phyloP scores from a whole-genome alignment of 306 rosid species.

The Acmispon strigosus region DNA sequence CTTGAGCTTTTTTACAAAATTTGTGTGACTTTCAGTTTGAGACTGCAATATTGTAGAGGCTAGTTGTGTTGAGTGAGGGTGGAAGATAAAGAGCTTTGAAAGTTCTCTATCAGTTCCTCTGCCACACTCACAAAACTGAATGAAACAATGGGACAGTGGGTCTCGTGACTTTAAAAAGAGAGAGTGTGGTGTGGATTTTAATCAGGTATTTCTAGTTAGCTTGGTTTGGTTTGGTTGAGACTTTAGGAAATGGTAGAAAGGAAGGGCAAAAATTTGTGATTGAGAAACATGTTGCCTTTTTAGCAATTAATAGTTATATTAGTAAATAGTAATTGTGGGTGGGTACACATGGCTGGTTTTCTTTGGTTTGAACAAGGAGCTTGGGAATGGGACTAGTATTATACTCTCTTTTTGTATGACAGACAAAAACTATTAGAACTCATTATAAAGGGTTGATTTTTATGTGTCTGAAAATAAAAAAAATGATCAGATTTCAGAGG shows the following conservation, averaged over 20 bases:
- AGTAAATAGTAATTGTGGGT: background rate
- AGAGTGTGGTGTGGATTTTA: conserved; percentile 17
- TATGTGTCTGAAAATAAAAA: too few relatives aligned
- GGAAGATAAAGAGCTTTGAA: conserved; percentile 94
- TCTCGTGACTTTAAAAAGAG: conserved; percentile 83
- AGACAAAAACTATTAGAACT: too few relatives aligned
- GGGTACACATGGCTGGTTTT: background rate
- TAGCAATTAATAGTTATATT: background rate
- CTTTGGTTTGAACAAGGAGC: background rate
- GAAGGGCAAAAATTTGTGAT: background rate
- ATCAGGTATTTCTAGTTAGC: conserved; percentile 1
- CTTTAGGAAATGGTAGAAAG: conserved; percentile 27
- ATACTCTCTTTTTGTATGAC: too few relatives aligned
- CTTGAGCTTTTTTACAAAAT: conserved; percentile 28
- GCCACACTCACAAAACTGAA: conserved; percentile 63
- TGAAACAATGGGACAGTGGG: conserved; percentile 54
- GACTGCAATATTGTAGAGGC: conserved; percentile 68
- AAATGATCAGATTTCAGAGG: too few relatives aligned
- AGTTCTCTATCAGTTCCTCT: conserved; percentile 99
- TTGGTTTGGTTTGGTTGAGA: conserved; percentile 46
- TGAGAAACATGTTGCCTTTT: background rate
- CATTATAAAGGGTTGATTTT: too few relatives aligned
- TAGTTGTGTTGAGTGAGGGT: conserved; percentile 71
- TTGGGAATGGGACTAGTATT: too few relatives aligned
- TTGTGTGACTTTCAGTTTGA: conserved; percentile 70